Evolutionary conservation across 2,329 filamentous ascomycete genomes (phyloP), one percentile per base, ranked within the genome.

Genomic region (Grosmannia huntii): DNA sequence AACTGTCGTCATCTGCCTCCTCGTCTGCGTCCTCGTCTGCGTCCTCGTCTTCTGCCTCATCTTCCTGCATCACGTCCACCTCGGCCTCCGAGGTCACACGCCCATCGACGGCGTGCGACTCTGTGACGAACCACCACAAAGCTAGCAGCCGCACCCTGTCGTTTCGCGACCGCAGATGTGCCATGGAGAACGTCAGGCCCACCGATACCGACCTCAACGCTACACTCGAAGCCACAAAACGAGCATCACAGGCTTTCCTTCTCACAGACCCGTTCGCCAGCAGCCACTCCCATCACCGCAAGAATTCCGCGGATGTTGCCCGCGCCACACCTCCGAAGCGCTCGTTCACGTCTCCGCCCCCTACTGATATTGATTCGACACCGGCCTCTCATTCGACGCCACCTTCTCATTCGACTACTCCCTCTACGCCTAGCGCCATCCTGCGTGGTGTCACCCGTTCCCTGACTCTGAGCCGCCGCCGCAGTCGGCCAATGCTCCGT

Each of bases 381-480:
- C 14, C 52, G 21, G 36, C 25, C n/a, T 38, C 49, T 38, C 9
- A 31, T 16, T n/a, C 19, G 10, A 10, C 19, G 19, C 21, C 52
- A 33, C 14, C 25, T 31, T 38, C 38, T 9, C 12, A 16, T 4
- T 16, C 38, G 38, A 11, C 36, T 21, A 14, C 21, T 44, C 6
- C 44, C 48, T 19, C 16, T n/a, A 27, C 72, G 4, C 73, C 76
- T 25, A 75, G 68, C 67, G 75, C 70, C 36, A 70, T 82, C 58
- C 73, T 82, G 61, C 79, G 76, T 65, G 71, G 72, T 33, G 68
- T 76, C 16, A 69, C 71, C 14, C 75, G 77, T 64, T 79, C 79
- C 3, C 68, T 83, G 50, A 81, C 74, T 63, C 70, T 83, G 33
- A 76, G 76, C 54, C 74, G 75, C 65, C 81, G 80, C 73, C 74